Evolutionary conservation across 352 stramenopile species (phyloP), one percentile per base, ranked within the genome.

Genomic region (Phytophthora agathidicida): DNA sequence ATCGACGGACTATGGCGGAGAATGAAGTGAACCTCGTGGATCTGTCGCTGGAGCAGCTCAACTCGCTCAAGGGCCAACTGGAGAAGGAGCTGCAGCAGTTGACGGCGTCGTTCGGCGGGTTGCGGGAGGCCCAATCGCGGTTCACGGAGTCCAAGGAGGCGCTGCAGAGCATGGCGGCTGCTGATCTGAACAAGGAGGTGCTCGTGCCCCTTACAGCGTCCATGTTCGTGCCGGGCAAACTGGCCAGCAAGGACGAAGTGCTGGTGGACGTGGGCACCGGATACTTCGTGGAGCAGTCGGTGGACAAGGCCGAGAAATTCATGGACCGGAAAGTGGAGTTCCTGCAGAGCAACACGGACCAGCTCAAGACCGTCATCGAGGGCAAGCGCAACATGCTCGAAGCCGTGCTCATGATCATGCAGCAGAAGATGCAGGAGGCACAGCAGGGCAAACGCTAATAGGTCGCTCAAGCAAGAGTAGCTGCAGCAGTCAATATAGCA

Each of bases 121-220:
- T 94, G 65, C 81, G 87, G 35, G 70, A 93, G 72, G 80, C 87
- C 36, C 76, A 94, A 59, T 68, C 80, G 60, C 86, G 86, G 22
- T 94, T 96, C 65, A 38, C 67, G 19, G 80, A 94, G 54, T 96
- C 87, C 47, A 92, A 92, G 69, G 72, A 84, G 22, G 84, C 85
- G 54, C 79, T 96, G 4, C 27, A 66, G 39, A 52, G 48, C 28
- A 86, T 97, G 52, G 72, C 73, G 43, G 62, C 66, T 20, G 51
- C 69, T 9, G 87, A 91, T 63, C 52, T 78, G 23, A 66, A 83
- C 65, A 89, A 91, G 75, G 60, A 96, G 46, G 83, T 98, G 39
- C 92, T 98, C 57, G 93, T 98, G 53, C 95, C 95, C 27, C 76
- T 98, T 24, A 98, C 95, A n/a, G 88, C 95, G 60, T 97, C 88